phyloP scores from a whole-genome alignment of 2,329 filamentous ascomycete species.

The Orbilia javanica region DNA sequence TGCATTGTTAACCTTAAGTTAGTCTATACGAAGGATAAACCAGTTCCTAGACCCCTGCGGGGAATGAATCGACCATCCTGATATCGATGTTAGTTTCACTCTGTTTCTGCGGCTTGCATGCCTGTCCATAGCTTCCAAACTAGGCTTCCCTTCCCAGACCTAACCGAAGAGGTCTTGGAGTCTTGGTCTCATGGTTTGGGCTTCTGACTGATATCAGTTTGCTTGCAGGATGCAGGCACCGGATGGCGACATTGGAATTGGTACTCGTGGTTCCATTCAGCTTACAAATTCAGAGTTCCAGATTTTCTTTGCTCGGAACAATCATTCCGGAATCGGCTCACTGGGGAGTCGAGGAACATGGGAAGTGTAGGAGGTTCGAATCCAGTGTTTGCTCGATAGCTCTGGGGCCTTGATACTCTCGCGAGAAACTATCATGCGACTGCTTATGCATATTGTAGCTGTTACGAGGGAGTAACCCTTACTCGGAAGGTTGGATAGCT shows the following conservation, averaged over 20 bases:
- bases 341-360: not conserved
- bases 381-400: not conserved
- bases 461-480: conserved; percentile 10
- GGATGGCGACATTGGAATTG: conserved; percentile 15
- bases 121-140: conserved; percentile 1
- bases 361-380: not conserved
- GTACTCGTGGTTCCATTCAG: not conserved
- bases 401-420: conserved; percentile 29
- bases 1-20: conserved; percentile 38
- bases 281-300: conserved; percentile 34
- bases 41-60: not conserved
- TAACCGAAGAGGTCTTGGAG: conserved; percentile 8
- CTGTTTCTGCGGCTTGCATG: conserved; percentile 9
- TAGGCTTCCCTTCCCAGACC: conserved; percentile 29
- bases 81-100: conserved; percentile 9
- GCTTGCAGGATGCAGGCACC: conserved; percentile 30
- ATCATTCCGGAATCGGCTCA: not conserved
- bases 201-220: conserved; percentile 27
- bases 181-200: conserved; percentile 39
- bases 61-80: conserved; percentile 14
- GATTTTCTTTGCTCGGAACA: conserved; percentile 1
- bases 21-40: conserved; percentile 20
- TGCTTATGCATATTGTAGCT: conserved; percentile 2
- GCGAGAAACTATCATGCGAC: not conserved
- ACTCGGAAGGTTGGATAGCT: conserved; percentile 32